Conservation (phyloP, 78 protist species). For the Dictyostelium purpureum region DNA sequence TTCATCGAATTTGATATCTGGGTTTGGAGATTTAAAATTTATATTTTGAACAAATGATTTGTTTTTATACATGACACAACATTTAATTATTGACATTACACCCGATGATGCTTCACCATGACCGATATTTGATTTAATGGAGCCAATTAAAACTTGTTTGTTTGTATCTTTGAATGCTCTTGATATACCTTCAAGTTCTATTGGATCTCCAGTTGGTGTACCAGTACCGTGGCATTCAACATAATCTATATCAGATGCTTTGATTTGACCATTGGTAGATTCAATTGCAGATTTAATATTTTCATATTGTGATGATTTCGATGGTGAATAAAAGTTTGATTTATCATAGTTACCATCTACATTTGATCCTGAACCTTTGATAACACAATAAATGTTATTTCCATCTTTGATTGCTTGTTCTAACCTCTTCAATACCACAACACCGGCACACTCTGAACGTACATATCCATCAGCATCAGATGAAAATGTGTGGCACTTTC, state of each 20-base stretch:
- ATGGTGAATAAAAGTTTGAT: conserved; percentile 72
- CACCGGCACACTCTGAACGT: conserved; percentile 75
- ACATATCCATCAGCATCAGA: conserved; percentile 90
- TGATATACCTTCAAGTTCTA: conserved; percentile 44
- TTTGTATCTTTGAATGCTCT: neutral
- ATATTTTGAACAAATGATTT: conserved; percentile 33
- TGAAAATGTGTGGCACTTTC: conserved; percentile 83
- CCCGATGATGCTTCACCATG: conserved; percentile 58
- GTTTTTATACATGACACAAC: neutral
- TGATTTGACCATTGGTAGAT: neutral
- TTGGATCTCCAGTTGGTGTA: conserved; percentile 62
- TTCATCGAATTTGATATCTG: conserved; percentile 59
- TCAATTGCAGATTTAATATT: conserved; percentile 48
- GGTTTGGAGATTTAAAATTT: conserved; percentile 40
- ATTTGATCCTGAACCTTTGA: neutral
- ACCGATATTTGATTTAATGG: conserved; percentile 61
- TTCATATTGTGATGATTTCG: conserved; percentile 69
- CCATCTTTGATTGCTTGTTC: neutral
- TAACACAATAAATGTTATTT: neutral
- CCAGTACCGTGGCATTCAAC: conserved; percentile 47
- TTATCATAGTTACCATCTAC: conserved; percentile 79
- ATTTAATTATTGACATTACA: neutral
- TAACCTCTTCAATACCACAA: neutral
- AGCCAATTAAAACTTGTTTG: neutral
- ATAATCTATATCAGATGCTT: conserved; percentile 1